Conservation (phyloP, 2,329 filamentous ascomycete species). For the Fusarium humuli region DNA sequence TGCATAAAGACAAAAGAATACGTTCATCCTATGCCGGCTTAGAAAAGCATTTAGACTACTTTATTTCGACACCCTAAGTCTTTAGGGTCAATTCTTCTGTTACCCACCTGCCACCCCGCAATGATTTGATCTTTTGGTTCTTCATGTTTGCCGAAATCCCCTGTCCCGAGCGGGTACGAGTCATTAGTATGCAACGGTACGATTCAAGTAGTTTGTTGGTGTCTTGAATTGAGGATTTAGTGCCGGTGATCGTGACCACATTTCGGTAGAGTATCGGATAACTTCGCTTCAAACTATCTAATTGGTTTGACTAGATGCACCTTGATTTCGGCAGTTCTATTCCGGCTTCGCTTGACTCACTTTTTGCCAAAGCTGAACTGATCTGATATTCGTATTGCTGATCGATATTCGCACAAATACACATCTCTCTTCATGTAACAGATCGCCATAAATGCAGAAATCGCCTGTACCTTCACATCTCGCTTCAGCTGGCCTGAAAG, state of each 20-base stretch:
- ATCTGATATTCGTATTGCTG: not conserved
- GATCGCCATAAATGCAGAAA: not conserved
- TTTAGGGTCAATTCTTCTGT: too few species aligned
- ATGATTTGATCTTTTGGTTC: not conserved
- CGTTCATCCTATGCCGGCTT: too few species aligned
- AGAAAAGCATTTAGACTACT: too few species aligned
- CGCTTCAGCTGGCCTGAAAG: not conserved
- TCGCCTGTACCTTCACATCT: not conserved
- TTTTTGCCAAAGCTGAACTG: not conserved
- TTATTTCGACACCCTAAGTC: too few species aligned
- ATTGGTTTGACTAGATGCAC: not conserved
- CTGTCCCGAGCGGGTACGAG: not conserved
- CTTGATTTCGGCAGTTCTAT: not conserved
- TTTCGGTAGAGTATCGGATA: not conserved
- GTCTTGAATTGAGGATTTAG: not conserved
- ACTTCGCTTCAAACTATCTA: too few species aligned
- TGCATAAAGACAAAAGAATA: too few species aligned
- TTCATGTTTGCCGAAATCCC: conserved; percentile 5
- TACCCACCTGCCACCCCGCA: not conserved
- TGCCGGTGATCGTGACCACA: not conserved
- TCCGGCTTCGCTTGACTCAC: not conserved
- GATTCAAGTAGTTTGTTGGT: not conserved
- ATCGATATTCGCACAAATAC: not conserved
- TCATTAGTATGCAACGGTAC: not conserved
- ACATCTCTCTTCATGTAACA: fast-evolving